These are phyloP conservation scores for Rhizopogon vulgaris DNA, from an alignment of 768 basidiomycete genomes.

Conservation along the genomic window DNA sequence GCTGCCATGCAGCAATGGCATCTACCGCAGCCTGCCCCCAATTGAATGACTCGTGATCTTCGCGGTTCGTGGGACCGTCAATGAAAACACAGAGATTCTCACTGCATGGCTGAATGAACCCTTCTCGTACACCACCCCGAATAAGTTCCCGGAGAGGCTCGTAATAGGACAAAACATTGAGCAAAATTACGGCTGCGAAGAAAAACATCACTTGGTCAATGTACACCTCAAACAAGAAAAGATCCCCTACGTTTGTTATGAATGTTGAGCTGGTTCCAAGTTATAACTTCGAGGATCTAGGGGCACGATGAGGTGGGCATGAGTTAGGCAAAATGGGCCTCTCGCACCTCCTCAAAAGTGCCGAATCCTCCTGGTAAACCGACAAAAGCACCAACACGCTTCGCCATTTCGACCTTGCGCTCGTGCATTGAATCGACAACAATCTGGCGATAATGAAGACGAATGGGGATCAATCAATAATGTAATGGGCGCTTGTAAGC, in stretches of 20 bases:
- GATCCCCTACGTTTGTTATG: conserved; percentile 66
- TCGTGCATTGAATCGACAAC: conserved; percentile 82
- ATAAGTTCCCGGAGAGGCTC: conserved; percentile 77
- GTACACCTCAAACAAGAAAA: conserved; percentile 2
- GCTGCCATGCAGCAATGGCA: conserved; percentile 58
- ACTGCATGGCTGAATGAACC: conserved; percentile 67
- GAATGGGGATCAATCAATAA: not conserved
- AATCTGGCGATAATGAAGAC: conserved; percentile 33
- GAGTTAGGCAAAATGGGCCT: not conserved
- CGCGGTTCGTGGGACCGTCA: conserved; percentile 55
- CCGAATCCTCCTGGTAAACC: conserved; percentile 92
- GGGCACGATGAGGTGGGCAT: not conserved
- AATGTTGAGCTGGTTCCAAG: conserved; percentile 91
- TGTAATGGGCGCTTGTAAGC: conserved; percentile 4
- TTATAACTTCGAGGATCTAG: conserved; percentile 84
- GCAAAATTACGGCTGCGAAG: conserved; percentile 63
- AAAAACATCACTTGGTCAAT: not conserved
- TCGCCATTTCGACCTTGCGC: conserved; percentile 89
- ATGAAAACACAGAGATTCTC: conserved; percentile 65
- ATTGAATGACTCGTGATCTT: conserved; percentile 56
- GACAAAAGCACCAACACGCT: conserved; percentile 71
- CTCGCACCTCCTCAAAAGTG: conserved; percentile 80
- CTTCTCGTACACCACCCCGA: conserved; percentile 54
- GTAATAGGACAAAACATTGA: conserved; percentile 85
- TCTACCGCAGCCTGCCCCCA: conserved; percentile 72